Base-by-base conservation (phyloP, 768 basidiomycete genomes). In the Kwoniella europaea region DNA sequence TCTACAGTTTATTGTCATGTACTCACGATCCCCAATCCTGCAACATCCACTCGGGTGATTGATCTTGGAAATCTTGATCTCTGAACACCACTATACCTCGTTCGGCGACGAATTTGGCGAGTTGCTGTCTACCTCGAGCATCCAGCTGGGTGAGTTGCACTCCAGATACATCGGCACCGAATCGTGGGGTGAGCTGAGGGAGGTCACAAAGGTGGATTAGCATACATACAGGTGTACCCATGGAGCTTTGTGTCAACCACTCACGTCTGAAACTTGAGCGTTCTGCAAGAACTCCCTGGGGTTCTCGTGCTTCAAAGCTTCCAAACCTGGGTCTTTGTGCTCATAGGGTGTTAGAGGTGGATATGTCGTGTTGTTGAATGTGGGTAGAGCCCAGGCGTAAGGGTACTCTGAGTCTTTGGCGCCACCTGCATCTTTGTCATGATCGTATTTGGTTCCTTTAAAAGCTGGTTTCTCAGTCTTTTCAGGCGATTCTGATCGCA, bases 31-130 rank as follows among this genome's bases (percentile, higher is more conserved):
- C 90, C 90, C 90, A 92, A 74, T 89, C 86, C 44, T 87, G 86
- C 79, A 84, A 69, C 64, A 76, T 68, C 83, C 83, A 84, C 52
- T 83, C 75, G 1, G 81, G 81, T 22, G 73, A 66, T 42, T 87
- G 84, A 81, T 93, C 88, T 68, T 92, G 88, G 81, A 93, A 93
- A 65, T 90, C 86, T 79, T 94, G 92, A 81, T 89, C 88, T 57
- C 89, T 87, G 86, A 93, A 92, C 29, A 91, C 67, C 44, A 84
- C 75, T 59, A 84, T 69, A 50, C 82, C 77, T 50, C 79, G 66
- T 63, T 82, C 75, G 63, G 83, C 76, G 50, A 76, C 72, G 69
- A 79, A 68, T 50, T 75, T 64, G 55, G 82, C 71, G 0, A 77
- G 64, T 52, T 77, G 76, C 68, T 63, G 73, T 57, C 89, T 88